Percentiles rank a stretch among this genome's conserved stretches.
Evolutionary conservation across 2,329 filamentous ascomycete species (phyloP).

Genomic region (Huntiella bhutanensis): DNA sequence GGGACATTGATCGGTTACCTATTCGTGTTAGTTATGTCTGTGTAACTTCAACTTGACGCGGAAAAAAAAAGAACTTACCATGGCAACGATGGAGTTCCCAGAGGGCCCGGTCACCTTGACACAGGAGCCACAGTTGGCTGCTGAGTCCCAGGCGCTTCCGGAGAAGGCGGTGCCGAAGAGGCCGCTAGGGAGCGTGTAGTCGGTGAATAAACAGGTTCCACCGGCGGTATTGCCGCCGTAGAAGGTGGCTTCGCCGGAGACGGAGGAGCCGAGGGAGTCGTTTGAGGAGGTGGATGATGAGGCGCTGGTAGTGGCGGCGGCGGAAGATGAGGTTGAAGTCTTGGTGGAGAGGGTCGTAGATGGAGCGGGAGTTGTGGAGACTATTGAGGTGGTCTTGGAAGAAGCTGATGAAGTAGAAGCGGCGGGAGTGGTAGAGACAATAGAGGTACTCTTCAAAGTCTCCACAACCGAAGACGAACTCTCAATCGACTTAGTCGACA

Average conservation of each 20-base stretch:
- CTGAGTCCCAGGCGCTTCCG: conserved; percentile 34
- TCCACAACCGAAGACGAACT: too few relatives aligned
- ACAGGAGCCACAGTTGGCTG: conserved; percentile 41
- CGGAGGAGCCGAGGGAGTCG: background rate
- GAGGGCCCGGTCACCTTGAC: conserved; percentile 37
- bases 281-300: background rate
- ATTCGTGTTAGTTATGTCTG: conserved; percentile 1
- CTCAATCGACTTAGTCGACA: too few relatives aligned
- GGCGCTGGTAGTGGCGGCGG: background rate
- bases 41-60: background rate
- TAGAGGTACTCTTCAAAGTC: background rate
- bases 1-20: conserved; percentile 28
- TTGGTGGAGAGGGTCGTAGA: background rate
- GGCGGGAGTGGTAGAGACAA: background rate
- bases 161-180: conserved; percentile 45
- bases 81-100: conserved; percentile 41
- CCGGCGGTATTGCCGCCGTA: conserved; percentile 37
- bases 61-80: conserved; percentile 26
- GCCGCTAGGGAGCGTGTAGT: conserved; percentile 39
- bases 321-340: background rate
- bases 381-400: background rate
- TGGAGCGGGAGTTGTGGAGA: background rate
- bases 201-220: conserved; percentile 44
- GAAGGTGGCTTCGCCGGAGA: conserved; percentile 21
- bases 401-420: background rate